Percentiles rank a stretch among this genome's conserved stretches.
These are phyloP conservation scores for Trypanosoma brucei DNA, from an alignment of 208 protist species.

Conservation along the genomic window DNA sequence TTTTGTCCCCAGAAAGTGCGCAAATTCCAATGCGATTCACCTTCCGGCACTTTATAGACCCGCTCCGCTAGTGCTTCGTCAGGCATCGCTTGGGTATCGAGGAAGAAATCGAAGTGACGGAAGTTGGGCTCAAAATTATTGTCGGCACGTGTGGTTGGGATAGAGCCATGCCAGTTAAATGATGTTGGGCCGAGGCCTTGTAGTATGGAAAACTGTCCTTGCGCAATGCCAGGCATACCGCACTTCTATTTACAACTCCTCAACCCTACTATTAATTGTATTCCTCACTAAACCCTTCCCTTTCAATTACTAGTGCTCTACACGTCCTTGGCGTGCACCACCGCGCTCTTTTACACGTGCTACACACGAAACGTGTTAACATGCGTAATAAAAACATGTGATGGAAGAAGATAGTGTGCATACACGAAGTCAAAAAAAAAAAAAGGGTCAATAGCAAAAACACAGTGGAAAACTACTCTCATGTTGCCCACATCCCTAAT, in stretches of 20 bases:
- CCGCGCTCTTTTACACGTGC: too few species aligned
- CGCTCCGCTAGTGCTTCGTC: slow-evolving; percentile 58
- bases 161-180: slow-evolving; percentile 79
- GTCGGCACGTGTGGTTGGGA: slow-evolving; percentile 61
- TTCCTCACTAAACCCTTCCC: neutral
- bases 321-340: too few species aligned
- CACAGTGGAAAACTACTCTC: too few species aligned
- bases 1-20: slow-evolving; percentile 62
- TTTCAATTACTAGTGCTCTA: neutral
- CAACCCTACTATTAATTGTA: neutral
- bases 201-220: slow-evolving; percentile 36
- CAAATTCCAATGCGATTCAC: slow-evolving; percentile 69
- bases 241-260: neutral
- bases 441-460: too few species aligned
- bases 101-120: slow-evolving; percentile 84
- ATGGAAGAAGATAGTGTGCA: too few species aligned
- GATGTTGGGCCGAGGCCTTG: slow-evolving; percentile 44
- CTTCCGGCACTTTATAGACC: slow-evolving; percentile 68
- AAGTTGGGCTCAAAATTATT: slow-evolving; percentile 82
- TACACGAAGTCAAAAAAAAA: too few species aligned
- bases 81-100: slow-evolving; percentile 68
- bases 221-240: slow-evolving; percentile 36
- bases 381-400: too few species aligned
- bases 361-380: too few species aligned
- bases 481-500: too few species aligned